Percentiles rank a stretch among this genome's conserved stretches.
These are phyloP conservation scores for Solanum rostratum DNA, from an alignment of 257 asterid species.

Conservation along the genomic window DNA sequence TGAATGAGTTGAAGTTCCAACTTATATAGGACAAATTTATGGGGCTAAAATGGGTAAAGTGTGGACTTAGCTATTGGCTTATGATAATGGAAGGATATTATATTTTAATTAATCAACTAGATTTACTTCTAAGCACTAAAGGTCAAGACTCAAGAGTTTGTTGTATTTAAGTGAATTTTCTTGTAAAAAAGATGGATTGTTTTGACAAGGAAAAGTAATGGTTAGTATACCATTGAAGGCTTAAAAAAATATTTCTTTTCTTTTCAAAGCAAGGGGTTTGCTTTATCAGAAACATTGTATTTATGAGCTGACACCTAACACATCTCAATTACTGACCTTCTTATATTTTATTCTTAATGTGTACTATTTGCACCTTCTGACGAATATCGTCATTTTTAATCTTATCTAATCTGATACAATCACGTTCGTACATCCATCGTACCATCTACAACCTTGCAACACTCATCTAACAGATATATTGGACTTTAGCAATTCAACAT, in stretches of 20 bases:
- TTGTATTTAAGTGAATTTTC: neutral
- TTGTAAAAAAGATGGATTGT: neutral
- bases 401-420: too few relatives aligned
- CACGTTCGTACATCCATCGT: neutral
- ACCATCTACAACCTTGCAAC: too few relatives aligned
- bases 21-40: neutral
- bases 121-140: neutral
- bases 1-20: neutral
- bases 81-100: neutral
- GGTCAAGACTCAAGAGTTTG: neutral
- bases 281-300: too few relatives aligned
- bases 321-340: too few relatives aligned
- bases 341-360: too few relatives aligned
- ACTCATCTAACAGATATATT: too few relatives aligned
- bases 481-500: too few relatives aligned
- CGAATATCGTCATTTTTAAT: too few relatives aligned
- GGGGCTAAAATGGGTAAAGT: neutral
- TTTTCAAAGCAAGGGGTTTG: too few relatives aligned
- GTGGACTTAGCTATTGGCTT: neutral
- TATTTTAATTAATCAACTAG: neutral
- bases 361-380: too few relatives aligned
- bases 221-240: neutral
- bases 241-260: too few relatives aligned
- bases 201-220: neutral
- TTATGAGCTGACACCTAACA: too few relatives aligned